Conservation (phyloP, 345 rosid species). For the Schrenkiella parvula region DNA sequence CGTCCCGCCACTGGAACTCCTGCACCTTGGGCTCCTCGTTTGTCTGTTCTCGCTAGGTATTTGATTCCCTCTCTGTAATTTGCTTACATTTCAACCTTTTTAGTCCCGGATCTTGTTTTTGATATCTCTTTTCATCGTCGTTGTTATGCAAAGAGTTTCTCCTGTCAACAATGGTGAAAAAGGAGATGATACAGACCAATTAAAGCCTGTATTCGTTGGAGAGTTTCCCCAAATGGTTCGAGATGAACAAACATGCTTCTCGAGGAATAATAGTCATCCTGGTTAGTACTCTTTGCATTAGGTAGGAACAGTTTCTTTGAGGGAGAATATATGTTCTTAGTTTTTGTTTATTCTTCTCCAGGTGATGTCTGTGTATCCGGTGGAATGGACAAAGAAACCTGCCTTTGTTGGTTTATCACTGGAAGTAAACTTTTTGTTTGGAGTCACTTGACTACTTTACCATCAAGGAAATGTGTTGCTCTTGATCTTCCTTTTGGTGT, state of each 20-base stretch:
- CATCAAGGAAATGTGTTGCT: slow-evolving; percentile 49
- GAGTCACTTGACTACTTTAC: slow-evolving; percentile 55
- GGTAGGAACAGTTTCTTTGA: background rate
- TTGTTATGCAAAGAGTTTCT: slow-evolving; percentile 45
- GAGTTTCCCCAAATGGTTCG: slow-evolving; percentile 79
- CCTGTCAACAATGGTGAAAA: slow-evolving; percentile 42
- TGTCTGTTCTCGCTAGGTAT: slow-evolving; percentile 90
- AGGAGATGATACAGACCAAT: slow-evolving; percentile 47
- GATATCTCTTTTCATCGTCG: slow-evolving; percentile 3
- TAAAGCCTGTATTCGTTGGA: slow-evolving; percentile 83
- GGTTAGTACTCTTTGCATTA: slow-evolving; percentile 44
- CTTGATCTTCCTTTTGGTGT: slow-evolving; percentile 57
- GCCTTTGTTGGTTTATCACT: slow-evolving; percentile 75
- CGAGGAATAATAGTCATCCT: slow-evolving; percentile 38
- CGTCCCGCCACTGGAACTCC: slow-evolving; percentile 83
- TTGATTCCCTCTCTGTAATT: background rate
- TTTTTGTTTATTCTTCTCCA: slow-evolving; percentile 31
- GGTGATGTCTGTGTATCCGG: slow-evolving; percentile 56
- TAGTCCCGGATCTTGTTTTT: background rate
- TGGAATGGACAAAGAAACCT: slow-evolving; percentile 73
- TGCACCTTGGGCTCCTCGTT: slow-evolving; percentile 88
- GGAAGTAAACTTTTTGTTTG: slow-evolving; percentile 69
- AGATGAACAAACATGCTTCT: slow-evolving; percentile 56
- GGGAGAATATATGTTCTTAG: slow-evolving; percentile 11
- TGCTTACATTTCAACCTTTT: background rate